Base-by-base conservation (phyloP, 768 basidiomycete species). In the Rhodotorula taiwanensis region DNA sequence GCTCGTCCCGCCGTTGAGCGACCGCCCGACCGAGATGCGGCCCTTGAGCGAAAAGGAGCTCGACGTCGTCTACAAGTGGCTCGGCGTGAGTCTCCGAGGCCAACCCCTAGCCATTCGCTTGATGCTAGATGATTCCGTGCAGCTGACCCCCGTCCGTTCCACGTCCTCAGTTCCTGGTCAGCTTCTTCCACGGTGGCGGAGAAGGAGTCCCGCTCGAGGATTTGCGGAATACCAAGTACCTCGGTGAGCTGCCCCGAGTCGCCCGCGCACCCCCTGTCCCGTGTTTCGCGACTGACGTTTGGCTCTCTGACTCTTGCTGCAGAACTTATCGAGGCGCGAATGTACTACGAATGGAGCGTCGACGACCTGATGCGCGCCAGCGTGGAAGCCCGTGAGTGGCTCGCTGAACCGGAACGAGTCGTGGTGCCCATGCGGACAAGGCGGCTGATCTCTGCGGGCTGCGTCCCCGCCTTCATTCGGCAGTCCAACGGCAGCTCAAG, bases 21-120 rank as follows among this genome's bases (percentile, higher is more conserved):
- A 94, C 64, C 77, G 82, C 23, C 79, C 86, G 15, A 90, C 90
- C 48, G 88, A 91, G 57, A 86, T 98, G 89, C 87, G 88, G 70
- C 86, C 92, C 2, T 75, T 99, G 73, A 85, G 81, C 31, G 95
- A 98, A 72, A 93, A 94, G 77, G 95, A 97, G 77, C 88, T 98
- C 42, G 95, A 98, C 74, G 86, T 97, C 62, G 94, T 93, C n/a
- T 90, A 97, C 79, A 94, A 92, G 75, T 97, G 95, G 90, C 75
- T 98, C 57, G 93, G 92, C 84, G 92, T 88, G 60, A 23, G 76
- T 71, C n/a, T n/a, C n/a, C n/a, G n/a, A n/a, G n/a, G n/a, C n/a
- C n/a, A n/a, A n/a, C n/a, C n/a, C n/a, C 65, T 11, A 8, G 33
- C 8, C 28, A 36, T 33, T 18, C 23, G 14, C 11, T 33, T 28